phyloP scores from a whole-genome alignment of 257 asterid species.

The Jaltomata sinuosa region DNA sequence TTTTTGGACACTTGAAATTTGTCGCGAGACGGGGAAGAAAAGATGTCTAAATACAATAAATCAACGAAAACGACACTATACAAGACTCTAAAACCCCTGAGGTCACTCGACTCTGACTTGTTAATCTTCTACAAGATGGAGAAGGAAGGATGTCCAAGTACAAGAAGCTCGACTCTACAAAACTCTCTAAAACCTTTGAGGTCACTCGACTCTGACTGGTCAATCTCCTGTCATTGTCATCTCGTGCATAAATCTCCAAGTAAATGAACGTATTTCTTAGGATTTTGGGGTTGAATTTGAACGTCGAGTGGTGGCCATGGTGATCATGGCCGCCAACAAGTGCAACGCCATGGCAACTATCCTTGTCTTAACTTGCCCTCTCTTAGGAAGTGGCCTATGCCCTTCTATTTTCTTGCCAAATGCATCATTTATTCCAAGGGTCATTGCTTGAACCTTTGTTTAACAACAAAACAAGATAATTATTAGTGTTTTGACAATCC shows the following conservation, averaged over 20 bases:
- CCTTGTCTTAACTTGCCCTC: conserved; percentile 57
- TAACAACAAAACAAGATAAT: background rate
- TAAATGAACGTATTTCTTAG: background rate
- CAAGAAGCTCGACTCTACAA: background rate
- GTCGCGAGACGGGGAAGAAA: background rate
- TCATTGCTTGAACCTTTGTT: background rate
- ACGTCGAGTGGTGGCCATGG: conserved; percentile 18
- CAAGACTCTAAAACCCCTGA: background rate
- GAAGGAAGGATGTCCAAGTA: background rate
- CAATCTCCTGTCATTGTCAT: background rate
- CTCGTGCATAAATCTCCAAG: too few species aligned
- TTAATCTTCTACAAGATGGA: too few species aligned
- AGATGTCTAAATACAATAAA: background rate
- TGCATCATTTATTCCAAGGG: conserved; percentile 6
- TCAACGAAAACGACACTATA: background rate
- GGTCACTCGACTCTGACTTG: background rate
- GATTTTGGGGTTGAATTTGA: conserved; percentile 23
- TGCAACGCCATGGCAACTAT: conserved; percentile 54
- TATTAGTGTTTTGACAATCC: background rate
- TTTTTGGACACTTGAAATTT: background rate
- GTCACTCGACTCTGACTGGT: background rate
- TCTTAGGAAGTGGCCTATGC: conserved; percentile 25
- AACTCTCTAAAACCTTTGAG: background rate
- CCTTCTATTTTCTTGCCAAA: conserved; percentile 10
- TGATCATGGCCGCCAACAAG: conserved; percentile 21